A percentile compares a stretch with the other conserved stretches of the same genome.
These are phyloP conservation scores for Teunomyces barrocoloradensis DNA, from an alignment of 805 yeast species.

Conservation along the genomic window DNA sequence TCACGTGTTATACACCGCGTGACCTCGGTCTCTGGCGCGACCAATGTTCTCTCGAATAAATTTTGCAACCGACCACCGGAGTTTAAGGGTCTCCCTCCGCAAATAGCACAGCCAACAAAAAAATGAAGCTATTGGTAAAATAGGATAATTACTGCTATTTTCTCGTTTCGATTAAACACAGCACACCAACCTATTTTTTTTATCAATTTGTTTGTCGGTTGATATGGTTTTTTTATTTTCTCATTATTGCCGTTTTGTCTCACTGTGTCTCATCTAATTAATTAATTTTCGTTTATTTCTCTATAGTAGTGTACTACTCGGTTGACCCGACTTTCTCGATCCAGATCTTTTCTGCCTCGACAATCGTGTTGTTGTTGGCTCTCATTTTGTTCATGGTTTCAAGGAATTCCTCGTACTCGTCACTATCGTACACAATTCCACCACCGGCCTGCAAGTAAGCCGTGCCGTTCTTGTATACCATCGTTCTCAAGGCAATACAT, in stretches of 20 bases:
- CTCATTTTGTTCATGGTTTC: slow-evolving; percentile 98
- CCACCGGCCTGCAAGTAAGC: slow-evolving; percentile 99
- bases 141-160: too few species aligned
- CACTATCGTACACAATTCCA: slow-evolving; percentile 94
- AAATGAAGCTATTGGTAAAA: too few species aligned
- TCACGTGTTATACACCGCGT: background rate
- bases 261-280: too few species aligned
- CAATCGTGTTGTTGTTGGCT: slow-evolving; percentile 86
- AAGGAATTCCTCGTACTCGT: slow-evolving; percentile 90
- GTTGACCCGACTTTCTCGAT: slow-evolving; percentile 38
- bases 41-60: background rate
- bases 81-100: background rate
- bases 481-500: slow-evolving; percentile 94
- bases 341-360: slow-evolving; percentile 88
- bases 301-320: background rate
- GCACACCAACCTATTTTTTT: too few species aligned
- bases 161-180: too few species aligned
- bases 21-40: background rate
- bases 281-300: too few species aligned
- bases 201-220: background rate
- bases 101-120: too few species aligned
- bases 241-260: too few species aligned
- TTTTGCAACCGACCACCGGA: background rate
- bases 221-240: background rate
- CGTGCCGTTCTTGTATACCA: slow-evolving; percentile 87